Base-by-base conservation (phyloP, 176 grass and related monocot genomes). In the Hordeum vulgare region DNA sequence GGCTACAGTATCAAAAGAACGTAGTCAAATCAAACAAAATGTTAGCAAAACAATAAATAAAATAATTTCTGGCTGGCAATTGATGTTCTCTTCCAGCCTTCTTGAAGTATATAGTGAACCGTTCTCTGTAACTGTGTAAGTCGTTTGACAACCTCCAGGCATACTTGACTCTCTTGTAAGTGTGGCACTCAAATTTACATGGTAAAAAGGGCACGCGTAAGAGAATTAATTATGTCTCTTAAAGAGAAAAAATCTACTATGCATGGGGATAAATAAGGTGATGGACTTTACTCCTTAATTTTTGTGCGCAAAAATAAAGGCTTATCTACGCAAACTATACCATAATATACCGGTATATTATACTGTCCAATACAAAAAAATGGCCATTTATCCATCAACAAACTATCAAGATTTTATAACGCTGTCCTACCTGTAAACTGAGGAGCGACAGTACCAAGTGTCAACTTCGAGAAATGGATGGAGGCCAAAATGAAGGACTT, bases 401-500 rank as follows among this genome's bases (percentile, higher is more conserved):
- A 20, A 77, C 28, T 9, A 39, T 61, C 29, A 17, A 25, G 7
- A 78, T 18, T 64, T 42, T 77, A 36, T 28, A 73, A 65, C 62
- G 12, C 64, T 45, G 23, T 42, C 62, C 51, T 84, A 98, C 96
- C 96, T 89, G 93, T 98, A 82, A 98, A 95, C 80, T 98, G 96
- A 69, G 96, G 96, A 82, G 96, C 90, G 76, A 98, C 93, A n/a
- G 93, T 98, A 25, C 96, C 96, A 88, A 98, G 96, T 61, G 96
- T 95, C 73, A 98, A 79, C 85, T 98, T 95, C n/a, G 93, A 93
- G 87, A 98, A 98, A 85, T 88, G 90, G 61, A 98, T 76, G 26
- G 96, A 95, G 79, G 87, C 77, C 83, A 98, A 82, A 83, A 98
- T 79, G 41, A 89, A 85, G 82, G 96, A 95, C 78, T 91, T 98